phyloP scores from a whole-genome alignment of 2,329 filamentous ascomycete genomes.

The Ramularia endophylla region DNA sequence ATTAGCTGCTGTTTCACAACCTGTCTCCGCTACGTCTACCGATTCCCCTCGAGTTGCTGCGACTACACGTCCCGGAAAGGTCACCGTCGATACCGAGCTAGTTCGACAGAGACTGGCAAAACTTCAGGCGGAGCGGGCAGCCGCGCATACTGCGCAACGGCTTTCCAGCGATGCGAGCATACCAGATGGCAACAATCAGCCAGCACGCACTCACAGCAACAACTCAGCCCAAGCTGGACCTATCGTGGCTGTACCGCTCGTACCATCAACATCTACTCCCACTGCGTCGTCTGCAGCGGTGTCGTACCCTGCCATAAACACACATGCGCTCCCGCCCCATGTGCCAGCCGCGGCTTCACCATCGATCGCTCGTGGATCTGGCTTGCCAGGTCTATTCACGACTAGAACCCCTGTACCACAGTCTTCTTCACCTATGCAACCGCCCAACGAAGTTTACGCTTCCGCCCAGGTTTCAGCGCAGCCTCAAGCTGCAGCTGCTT shows the following conservation, averaged over 20 bases:
- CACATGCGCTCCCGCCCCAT: neutral
- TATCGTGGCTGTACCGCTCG: neutral
- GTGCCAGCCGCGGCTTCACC: slow-evolving; percentile 6
- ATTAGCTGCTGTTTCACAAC: neutral
- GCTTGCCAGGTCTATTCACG: slow-evolving; percentile 28
- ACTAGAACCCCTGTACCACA: slow-evolving; percentile 7
- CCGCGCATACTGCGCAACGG: neutral
- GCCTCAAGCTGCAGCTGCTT: no score
- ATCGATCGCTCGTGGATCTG: slow-evolving; percentile 12
- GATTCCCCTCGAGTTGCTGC: neutral
- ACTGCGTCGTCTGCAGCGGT: no score
- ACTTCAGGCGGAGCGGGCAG: slow-evolving; percentile 43
- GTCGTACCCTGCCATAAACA: no score
- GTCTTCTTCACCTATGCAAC: neutral
- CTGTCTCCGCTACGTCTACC: neutral
- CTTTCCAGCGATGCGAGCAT: neutral
- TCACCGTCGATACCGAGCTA: slow-evolving; percentile 54
- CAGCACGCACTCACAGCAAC: no score
- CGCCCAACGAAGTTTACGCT: no score
- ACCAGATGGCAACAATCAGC: no score
- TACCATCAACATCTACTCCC: slow-evolving; percentile 1
- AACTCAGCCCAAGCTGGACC: neutral
- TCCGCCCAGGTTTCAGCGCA: no score
- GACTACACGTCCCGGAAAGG: slow-evolving; percentile 6
- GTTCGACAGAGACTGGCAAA: slow-evolving; percentile 74